These are phyloP conservation scores for Avicennia marina DNA, from an alignment of 257 asterid species.

Conservation along the genomic window DNA sequence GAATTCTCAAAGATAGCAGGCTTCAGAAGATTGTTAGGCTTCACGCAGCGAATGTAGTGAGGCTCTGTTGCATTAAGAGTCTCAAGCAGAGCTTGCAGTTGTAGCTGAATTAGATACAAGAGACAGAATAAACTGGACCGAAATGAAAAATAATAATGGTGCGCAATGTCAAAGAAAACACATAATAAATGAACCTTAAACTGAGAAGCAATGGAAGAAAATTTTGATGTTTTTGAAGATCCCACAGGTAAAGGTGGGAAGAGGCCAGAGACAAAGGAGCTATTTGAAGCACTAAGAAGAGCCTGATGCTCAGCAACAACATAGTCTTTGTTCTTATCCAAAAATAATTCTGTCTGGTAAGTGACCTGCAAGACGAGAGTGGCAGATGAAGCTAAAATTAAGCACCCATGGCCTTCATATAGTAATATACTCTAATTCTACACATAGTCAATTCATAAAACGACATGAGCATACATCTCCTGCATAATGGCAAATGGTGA, in stretches of 20 bases:
- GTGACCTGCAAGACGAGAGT: slow-evolving; percentile 59
- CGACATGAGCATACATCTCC: slow-evolving; percentile 69
- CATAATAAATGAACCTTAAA: slow-evolving; percentile 57
- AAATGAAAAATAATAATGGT: slow-evolving; percentile 2
- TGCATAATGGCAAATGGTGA: slow-evolving; percentile 85
- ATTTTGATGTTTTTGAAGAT: slow-evolving; percentile 73
- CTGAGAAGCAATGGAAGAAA: slow-evolving; percentile 80
- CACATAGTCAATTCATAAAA: neutral
- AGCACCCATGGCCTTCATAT: neutral
- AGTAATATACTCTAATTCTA: slow-evolving; percentile 5
- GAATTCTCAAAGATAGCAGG: slow-evolving; percentile 79
- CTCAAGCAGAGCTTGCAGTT: slow-evolving; percentile 87
- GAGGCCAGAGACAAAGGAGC: slow-evolving; percentile 69
- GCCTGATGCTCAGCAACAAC: slow-evolving; percentile 88
- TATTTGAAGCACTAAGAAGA: slow-evolving; percentile 69
- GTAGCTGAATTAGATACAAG: slow-evolving; percentile 56
- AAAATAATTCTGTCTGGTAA: slow-evolving; percentile 73
- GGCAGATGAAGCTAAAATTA: slow-evolving; percentile 26
- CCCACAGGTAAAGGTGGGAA: slow-evolving; percentile 83
- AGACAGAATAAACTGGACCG: slow-evolving; percentile 17
- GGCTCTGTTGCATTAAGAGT: slow-evolving; percentile 85
- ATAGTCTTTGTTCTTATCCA: slow-evolving; percentile 92
- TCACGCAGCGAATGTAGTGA: slow-evolving; percentile 80
- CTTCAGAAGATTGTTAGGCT: slow-evolving; percentile 83
- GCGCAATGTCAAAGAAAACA: slow-evolving; percentile 5